Percentiles rank a stretch among this genome's conserved stretches.
Evolutionary conservation across 805 yeast species (phyloP).

Genomic region (Monosporozyma aquatica): DNA sequence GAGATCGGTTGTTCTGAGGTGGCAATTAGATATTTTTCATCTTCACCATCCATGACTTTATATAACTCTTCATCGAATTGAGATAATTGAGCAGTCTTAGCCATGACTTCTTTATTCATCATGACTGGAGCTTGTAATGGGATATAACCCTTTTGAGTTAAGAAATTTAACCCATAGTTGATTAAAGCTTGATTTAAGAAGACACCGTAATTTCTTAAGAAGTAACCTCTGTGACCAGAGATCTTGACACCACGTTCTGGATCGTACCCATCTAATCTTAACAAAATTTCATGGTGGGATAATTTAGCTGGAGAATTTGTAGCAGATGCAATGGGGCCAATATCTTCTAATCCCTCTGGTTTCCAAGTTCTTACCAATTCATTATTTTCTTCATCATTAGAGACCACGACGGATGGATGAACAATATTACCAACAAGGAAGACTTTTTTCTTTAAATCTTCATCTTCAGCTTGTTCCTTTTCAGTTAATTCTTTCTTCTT

Average conservation of each 20-base stretch:
- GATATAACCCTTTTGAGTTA: slow-evolving; percentile 66
- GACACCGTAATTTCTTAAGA: slow-evolving; percentile 90
- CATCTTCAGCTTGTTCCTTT: slow-evolving; percentile 73
- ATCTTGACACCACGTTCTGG: slow-evolving; percentile 98
- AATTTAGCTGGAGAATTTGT: slow-evolving; percentile 67
- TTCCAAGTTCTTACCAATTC: slow-evolving; percentile 81
- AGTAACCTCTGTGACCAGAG: slow-evolving; percentile 98
- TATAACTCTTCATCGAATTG: slow-evolving; percentile 97
- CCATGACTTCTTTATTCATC: slow-evolving; percentile 99
- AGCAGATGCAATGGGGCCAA: slow-evolving; percentile 62
- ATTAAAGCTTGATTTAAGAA: slow-evolving; percentile 96
- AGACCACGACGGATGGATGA: slow-evolving; percentile 81
- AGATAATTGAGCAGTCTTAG: slow-evolving; percentile 96
- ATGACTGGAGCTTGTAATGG: slow-evolving; percentile 98
- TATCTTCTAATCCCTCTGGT: slow-evolving; percentile 57
- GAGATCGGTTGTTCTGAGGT: slow-evolving; percentile 99
- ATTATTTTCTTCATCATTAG: slow-evolving; percentile 85
- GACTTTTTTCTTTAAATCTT: slow-evolving; percentile 66
- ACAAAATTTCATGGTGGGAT: slow-evolving; percentile 91
- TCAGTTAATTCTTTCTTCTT: slow-evolving; percentile 59
- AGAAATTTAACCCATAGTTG: slow-evolving; percentile 85
- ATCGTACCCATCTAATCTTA: slow-evolving; percentile 94
- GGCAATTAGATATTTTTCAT: slow-evolving; percentile 95
- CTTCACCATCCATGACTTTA: slow-evolving; percentile 94
- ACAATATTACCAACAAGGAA: slow-evolving; percentile 89